A percentile compares a stretch with the other conserved stretches of the same genome.
Evolutionary conservation across 2,329 filamentous ascomycete species (phyloP).

Genomic region (Diaporthe helianthi): DNA sequence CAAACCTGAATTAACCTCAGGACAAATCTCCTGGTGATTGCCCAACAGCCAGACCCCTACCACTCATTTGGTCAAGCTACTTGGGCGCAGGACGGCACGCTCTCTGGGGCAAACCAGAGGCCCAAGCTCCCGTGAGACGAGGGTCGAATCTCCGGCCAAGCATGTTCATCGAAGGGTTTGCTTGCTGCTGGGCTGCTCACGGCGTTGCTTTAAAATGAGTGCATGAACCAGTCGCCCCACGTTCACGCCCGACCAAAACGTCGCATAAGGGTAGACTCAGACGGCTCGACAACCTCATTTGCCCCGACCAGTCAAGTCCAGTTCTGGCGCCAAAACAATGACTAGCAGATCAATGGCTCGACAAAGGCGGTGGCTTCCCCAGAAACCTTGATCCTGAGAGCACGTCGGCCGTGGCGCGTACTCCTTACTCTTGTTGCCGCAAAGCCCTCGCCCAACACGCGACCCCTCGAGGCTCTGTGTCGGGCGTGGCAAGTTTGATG

Average conservation of each 20-base stretch:
- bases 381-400: conserved; percentile 22
- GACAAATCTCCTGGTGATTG: conserved; percentile 16
- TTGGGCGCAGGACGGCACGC: conserved; percentile 1
- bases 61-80: conserved; percentile 18
- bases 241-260: conserved; percentile 15
- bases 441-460: conserved; percentile 3
- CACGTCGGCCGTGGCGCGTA: background rate
- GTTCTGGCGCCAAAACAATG: conserved; percentile 21
- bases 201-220: conserved; percentile 14
- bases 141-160: conserved; percentile 16
- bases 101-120: conserved; percentile 18
- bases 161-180: conserved; percentile 19
- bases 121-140: conserved; percentile 25
- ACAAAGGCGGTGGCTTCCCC: conserved; percentile 18
- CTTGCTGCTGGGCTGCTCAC: conserved; percentile 4
- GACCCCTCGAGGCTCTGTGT: conserved; percentile 1
- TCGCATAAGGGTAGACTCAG: conserved; percentile 24
- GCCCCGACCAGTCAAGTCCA: conserved; percentile 21
- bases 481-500: conserved; percentile 16
- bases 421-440: background rate
- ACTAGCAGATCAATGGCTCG: conserved; percentile 11
- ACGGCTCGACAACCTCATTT: conserved; percentile 18
- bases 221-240: conserved; percentile 30
- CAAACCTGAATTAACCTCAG: background rate
- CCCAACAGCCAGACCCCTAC: conserved; percentile 13